Percentiles rank a stretch among this genome's conserved stretches.
Evolutionary conservation across 139 green algal species (phyloP).

Genomic region (Pleodorina starrii): DNA sequence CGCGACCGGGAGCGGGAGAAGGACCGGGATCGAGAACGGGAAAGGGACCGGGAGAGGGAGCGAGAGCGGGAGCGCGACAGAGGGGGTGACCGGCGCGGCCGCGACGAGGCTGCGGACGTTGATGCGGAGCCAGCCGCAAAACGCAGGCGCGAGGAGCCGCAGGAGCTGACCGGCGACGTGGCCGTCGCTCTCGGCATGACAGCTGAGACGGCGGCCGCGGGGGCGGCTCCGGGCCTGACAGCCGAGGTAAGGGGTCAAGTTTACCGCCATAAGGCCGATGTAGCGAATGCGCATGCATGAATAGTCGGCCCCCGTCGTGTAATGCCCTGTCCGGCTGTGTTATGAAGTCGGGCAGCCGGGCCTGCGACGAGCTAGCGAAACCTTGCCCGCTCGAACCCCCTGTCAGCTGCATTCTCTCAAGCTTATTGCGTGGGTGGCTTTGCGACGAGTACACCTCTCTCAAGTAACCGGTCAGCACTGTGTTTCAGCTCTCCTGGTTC

Average conservation of each 20-base stretch:
- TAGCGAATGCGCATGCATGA: no score
- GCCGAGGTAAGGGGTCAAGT: conserved; percentile 33
- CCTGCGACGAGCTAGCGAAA: no score
- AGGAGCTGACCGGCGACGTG: conserved; percentile 1
- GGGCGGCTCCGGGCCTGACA: neutral
- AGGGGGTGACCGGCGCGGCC: neutral
- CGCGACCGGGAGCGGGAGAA: neutral
- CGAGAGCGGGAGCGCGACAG: neutral
- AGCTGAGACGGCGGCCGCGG: conserved; percentile 7
- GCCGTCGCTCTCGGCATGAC: conserved; percentile 9
- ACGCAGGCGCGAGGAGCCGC: neutral
- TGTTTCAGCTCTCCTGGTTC: no score
- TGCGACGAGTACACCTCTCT: no score
- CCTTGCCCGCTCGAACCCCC: no score
- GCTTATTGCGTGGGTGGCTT: no score
- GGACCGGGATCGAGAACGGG: conserved; percentile 34
- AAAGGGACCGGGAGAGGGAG: conserved; percentile 2
- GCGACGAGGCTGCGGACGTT: neutral
- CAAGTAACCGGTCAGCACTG: no score
- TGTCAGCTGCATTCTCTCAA: no score
- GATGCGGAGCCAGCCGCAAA: neutral
- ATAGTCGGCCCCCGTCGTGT: no score
- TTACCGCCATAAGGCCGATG: no score
- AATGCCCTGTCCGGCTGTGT: no score
- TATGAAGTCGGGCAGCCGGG: no score